phyloP scores from a whole-genome alignment of 2,329 filamentous ascomycete genomes.

The Neonectria coccinea region DNA sequence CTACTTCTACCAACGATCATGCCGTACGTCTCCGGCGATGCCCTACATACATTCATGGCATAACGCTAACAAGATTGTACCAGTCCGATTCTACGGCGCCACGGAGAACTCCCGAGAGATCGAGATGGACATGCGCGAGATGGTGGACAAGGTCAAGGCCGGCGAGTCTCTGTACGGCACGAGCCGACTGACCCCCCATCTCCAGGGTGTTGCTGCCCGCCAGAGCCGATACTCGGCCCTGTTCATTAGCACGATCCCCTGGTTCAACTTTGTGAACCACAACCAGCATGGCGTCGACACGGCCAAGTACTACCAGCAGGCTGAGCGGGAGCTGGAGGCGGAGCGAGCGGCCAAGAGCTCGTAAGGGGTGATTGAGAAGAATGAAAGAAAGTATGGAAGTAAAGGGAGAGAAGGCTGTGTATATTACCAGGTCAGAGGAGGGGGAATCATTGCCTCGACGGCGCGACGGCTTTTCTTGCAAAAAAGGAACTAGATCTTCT shows the following conservation, averaged over 20 bases:
- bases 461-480: constrained; percentile 38
- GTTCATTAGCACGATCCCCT: constrained; percentile 86
- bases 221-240: constrained; percentile 93
- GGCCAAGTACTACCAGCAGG: constrained; percentile 97
- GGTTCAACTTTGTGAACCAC: constrained; percentile 99
- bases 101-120: constrained; percentile 92
- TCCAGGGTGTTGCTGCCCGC: constrained; percentile 91
- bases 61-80: neutral
- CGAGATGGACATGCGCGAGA: constrained; percentile 97
- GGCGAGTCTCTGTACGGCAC: constrained; percentile 91
- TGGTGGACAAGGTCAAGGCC: constrained; percentile 95
- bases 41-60: neutral
- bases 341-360: constrained; percentile 59
- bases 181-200: constrained; percentile 81
- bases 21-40: constrained; percentile 67
- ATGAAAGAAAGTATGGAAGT: constrained; percentile 14
- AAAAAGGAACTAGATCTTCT: constrained; percentile 40
- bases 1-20: constrained; percentile 85
- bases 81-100: constrained; percentile 96
- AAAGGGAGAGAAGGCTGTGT: constrained; percentile 33
- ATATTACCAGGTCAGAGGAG: constrained; percentile 42
- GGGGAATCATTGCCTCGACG: constrained; percentile 34
- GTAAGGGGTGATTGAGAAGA: constrained; percentile 17
- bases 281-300: constrained; percentile 96
- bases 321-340: constrained; percentile 90